Base-by-base conservation (phyloP, 805 yeast genomes). In the Nakazawaea sp. region DNA sequence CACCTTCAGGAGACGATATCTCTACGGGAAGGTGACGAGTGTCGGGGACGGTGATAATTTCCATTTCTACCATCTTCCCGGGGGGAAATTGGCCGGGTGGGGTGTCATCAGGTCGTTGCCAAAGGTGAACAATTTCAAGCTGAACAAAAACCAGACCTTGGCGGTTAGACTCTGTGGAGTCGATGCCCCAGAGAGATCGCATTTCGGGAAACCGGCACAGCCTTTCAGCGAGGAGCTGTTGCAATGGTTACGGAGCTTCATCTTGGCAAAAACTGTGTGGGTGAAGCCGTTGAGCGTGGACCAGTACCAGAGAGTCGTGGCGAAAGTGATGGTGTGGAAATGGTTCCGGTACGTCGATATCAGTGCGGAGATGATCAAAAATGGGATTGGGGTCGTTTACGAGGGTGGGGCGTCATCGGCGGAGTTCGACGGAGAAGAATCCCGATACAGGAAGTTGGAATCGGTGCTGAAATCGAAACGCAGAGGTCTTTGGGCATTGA, bases 41-140 rank as follows among this genome's bases (percentile, higher is more conserved):
- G 97, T 89, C 0, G 96, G 96, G 0, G 97, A 89, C 56, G 96
- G 95, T 12, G 98, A 92, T 55, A 90, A 90, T 56, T 90, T 92
- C 59, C 83, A 89, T 42, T 75, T 92, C 45, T 92, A 68, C 52
- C 98, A 92, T 55, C 78, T 94, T 0, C 98, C 98, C 0, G 97
- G 97, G 3, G 97, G 98, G 0, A 43, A 68, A 0, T 49, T 79
- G 2, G 75, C 81, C 2, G 98, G 98, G 0, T 92, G 98, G 98
- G 89, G 94, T 10, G 85, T 95, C 95, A 52, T 85, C 18, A 62
- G 98, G 24, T 46, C 56, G 10, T 64, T 75, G 0, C 97, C 97
- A 0, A 56, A 61, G 9, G 58, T 69, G 5, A 70, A 71, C 49
- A 55, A 55, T 33, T 58, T 58, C 30, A 52, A 58, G 39, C 49